These are phyloP conservation scores for Cetraspora pellucida DNA, from an alignment of 192 early-diverging fungal genomes.

Conservation along the genomic window DNA sequence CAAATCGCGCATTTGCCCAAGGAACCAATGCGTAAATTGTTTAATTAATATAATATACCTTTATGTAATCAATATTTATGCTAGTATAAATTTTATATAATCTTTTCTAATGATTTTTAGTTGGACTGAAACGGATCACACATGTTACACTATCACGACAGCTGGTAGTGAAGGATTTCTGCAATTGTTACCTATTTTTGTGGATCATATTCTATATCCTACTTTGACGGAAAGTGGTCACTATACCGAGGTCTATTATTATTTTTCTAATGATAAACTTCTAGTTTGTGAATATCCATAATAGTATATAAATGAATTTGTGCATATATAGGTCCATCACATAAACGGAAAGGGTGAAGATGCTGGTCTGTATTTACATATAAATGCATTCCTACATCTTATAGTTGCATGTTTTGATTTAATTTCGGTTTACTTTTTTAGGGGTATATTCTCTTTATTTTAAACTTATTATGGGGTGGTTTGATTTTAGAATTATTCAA, in stretches of 20 bases:
- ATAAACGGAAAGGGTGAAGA: slow-evolving; percentile 66
- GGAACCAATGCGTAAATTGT: slow-evolving; percentile 55
- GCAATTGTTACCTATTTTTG: slow-evolving; percentile 60
- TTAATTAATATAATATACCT: too few relatives aligned
- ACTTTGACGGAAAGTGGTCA: slow-evolving; percentile 60
- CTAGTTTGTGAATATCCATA: neutral
- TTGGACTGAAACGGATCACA: slow-evolving; percentile 64
- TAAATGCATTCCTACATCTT: neutral
- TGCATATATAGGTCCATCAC: slow-evolving; percentile 47
- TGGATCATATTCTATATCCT: slow-evolving; percentile 67
- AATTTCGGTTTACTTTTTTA: neutral
- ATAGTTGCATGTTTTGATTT: neutral
- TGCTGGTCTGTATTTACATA: slow-evolving; percentile 49
- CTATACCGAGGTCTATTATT: slow-evolving; percentile 51
- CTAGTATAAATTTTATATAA: too few relatives aligned
- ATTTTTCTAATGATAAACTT: neutral
- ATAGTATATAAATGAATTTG: neutral
- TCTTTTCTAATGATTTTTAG: too few relatives aligned
- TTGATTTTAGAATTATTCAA: too few relatives aligned
- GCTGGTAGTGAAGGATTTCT: slow-evolving; percentile 63
- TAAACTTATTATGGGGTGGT: too few relatives aligned
- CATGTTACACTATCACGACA: slow-evolving; percentile 61
- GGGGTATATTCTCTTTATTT: too few relatives aligned
- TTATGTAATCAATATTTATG: too few relatives aligned
- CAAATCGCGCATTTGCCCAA: slow-evolving; percentile 61